Conservation (phyloP, 2,329 filamentous ascomycete species). For the Gremmenia infestans region DNA sequence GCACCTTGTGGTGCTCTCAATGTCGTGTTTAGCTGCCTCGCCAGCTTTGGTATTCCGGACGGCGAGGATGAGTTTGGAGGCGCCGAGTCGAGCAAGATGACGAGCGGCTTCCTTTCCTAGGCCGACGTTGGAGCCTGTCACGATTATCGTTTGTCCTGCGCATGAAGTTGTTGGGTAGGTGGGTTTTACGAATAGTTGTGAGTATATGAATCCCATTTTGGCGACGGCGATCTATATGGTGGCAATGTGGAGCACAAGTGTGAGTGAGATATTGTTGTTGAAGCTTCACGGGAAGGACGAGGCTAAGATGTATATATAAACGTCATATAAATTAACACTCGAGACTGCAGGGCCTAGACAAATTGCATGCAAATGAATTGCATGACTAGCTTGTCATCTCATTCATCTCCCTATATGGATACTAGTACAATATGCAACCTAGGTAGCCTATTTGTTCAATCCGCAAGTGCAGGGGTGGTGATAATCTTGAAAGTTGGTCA, state of each 20-base stretch:
- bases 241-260: background rate
- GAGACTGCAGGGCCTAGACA: too few species aligned
- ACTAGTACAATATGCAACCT: too few species aligned
- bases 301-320: too few species aligned
- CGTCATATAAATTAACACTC: too few species aligned
- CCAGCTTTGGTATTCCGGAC: slow-evolving; percentile 36
- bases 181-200: slow-evolving; percentile 1
- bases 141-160: slow-evolving; percentile 29
- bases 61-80: slow-evolving; percentile 35
- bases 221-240: background rate
- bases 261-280: background rate
- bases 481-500: too few species aligned
- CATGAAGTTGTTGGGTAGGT: slow-evolving; percentile 21
- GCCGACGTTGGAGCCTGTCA: slow-evolving; percentile 39
- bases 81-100: slow-evolving; percentile 31
- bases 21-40: slow-evolving; percentile 35
- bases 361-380: too few species aligned
- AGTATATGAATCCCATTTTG: background rate
- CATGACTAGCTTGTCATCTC: too few species aligned
- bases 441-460: too few species aligned
- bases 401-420: too few species aligned
- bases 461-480: too few species aligned
- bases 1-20: slow-evolving; percentile 26
- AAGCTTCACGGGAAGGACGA: too few species aligned
- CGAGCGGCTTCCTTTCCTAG: slow-evolving; percentile 36